Conservation (phyloP, 2,329 filamentous ascomycete species). For the Venturia carpophila region DNA sequence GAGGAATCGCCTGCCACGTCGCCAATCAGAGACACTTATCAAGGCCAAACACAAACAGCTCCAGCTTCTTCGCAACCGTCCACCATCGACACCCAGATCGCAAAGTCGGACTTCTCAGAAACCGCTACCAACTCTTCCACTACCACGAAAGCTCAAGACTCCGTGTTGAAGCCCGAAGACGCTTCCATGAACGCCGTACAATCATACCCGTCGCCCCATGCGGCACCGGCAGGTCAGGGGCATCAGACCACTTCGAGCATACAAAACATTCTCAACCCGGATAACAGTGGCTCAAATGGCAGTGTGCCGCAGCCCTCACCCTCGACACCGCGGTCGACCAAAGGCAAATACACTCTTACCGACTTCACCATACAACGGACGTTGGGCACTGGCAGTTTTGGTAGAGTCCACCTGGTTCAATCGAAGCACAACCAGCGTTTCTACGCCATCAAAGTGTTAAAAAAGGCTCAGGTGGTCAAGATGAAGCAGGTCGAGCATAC, state of each 20-base stretch:
- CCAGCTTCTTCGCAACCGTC: conserved; percentile 22
- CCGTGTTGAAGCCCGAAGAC: conserved; percentile 3
- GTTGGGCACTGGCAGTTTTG: conserved; percentile 92
- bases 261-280: conserved; percentile 69
- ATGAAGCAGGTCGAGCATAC: conserved; percentile 99
- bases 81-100: conserved; percentile 13
- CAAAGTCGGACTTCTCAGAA: conserved; percentile 19
- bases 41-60: conserved; percentile 45
- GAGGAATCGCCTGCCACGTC: conserved; percentile 51
- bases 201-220: conserved; percentile 7
- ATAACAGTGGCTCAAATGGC: conserved; percentile 32
- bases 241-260: conserved; percentile 68
- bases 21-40: conserved; percentile 57
- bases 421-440: conserved; percentile 97
- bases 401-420: conserved; percentile 90
- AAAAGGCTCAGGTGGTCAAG: conserved; percentile 97
- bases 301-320: conserved; percentile 31
- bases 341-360: conserved; percentile 89
- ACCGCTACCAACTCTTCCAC: conserved; percentile 3
- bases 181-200: conserved; percentile 13
- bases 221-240: conserved; percentile 10
- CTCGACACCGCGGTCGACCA: conserved; percentile 59
- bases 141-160: conserved; percentile 10
- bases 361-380: conserved; percentile 90
- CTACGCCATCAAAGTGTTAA: conserved; percentile 97